Conservation (phyloP, 2,329 filamentous ascomycete species). For the Massarina eburnea region DNA sequence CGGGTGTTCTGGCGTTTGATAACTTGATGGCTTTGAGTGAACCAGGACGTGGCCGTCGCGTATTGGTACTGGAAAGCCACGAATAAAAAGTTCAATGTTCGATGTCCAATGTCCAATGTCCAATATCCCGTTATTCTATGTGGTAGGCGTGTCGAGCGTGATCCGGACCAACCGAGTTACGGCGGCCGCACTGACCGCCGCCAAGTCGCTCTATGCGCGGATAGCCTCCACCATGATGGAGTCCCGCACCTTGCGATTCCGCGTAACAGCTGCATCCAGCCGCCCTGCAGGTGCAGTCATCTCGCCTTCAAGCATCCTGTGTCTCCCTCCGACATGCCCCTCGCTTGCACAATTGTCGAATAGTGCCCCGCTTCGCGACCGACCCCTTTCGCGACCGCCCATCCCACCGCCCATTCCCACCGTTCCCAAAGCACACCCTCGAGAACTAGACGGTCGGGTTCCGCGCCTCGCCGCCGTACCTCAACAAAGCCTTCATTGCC, state of each 20-base stretch:
- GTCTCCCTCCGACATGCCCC: background rate
- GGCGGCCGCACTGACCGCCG: conserved; percentile 14
- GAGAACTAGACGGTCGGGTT: background rate
- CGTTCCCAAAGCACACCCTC: conserved; percentile 7
- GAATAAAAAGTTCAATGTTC: too few species aligned
- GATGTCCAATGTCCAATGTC: too few species aligned
- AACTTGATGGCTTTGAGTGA: background rate
- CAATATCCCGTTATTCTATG: too few species aligned
- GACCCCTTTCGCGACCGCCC: conserved; percentile 25
- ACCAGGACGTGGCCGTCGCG: too few species aligned
- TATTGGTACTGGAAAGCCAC: too few species aligned
- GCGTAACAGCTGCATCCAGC: conserved; percentile 27
- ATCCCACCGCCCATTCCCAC: conserved; percentile 10
- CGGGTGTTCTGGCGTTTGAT: background rate
- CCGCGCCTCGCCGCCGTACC: conserved; percentile 5
- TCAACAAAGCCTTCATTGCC: conserved; percentile 12
- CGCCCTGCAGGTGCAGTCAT: conserved; percentile 21
- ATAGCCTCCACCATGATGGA: conserved; percentile 21
- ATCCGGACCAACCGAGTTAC: conserved; percentile 8
- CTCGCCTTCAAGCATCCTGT: background rate
- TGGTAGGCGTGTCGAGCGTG: too few species aligned
- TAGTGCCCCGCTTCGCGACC: conserved; percentile 10
- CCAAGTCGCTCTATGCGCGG: conserved; percentile 23
- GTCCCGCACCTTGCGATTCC: conserved; percentile 21
- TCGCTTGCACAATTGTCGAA: conserved; percentile 19